Conservation (phyloP, 2,329 filamentous ascomycete species). For the Botrytis byssoidea region DNA sequence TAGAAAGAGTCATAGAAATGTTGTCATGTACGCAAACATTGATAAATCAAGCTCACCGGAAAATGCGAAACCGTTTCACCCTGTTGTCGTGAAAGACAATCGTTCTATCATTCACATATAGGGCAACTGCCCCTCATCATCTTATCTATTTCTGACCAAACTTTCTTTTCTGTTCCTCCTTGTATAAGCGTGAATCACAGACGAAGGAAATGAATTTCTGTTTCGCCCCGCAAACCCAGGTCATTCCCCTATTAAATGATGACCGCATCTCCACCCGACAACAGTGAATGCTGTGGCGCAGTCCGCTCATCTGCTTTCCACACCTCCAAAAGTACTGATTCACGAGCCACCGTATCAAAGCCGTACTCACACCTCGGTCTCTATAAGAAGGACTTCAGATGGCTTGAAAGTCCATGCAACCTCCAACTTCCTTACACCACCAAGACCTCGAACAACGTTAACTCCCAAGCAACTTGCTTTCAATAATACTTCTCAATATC, state of each 20-base stretch:
- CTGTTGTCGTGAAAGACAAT: neutral
- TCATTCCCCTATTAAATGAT: neutral
- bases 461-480: neutral
- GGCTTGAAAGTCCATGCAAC: neutral
- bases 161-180: neutral
- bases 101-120: neutral
- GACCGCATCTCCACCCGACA: neutral
- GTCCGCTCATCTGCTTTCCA: neutral
- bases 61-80: neutral
- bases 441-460: neutral
- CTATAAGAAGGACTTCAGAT: conserved; percentile 4
- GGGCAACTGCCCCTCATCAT: neutral
- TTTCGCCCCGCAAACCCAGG: neutral
- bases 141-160: neutral
- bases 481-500: neutral
- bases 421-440: neutral
- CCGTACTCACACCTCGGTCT: neutral
- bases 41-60: neutral
- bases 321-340: neutral
- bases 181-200: neutral
- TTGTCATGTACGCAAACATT: neutral
- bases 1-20: neutral
- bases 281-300: conserved; percentile 12
- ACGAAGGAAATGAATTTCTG: neutral
- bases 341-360: conserved; percentile 1